Evolutionary conservation across 2,329 filamentous ascomycete genomes (phyloP), one percentile per base, ranked within the genome.

Genomic region (Fusarium staphyleae): DNA sequence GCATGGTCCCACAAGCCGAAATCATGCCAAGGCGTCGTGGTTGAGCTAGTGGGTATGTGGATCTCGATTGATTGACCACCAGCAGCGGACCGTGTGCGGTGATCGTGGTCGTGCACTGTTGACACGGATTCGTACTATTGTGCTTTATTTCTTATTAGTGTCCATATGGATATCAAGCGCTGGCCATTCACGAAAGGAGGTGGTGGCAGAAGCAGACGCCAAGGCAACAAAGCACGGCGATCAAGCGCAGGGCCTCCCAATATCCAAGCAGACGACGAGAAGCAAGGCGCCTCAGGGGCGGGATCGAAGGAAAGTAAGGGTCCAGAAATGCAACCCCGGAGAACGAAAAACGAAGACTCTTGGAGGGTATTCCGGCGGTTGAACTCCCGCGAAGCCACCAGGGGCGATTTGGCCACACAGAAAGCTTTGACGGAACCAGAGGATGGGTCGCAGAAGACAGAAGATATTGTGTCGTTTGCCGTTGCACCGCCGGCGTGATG

Each of bases 41-140:
- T 60, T 55, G 45, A 46, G 52, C 49, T 56, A 60, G 60, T 43
- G 52, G 64, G 42, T 52, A 59, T 60, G 65, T 67, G 65, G 62
- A 59, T 65, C 62, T 65, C 57, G 52, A 66, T 62, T 60, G 60
- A 63, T 64, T 66, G 49, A 46, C 59, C 42, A 63, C 53, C 50
- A 45, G 54, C 52, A 16, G 51, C 47, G 52, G 57, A 55, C 62
- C 62, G 48, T 65, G 57, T 57, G 57, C 57, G 64, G 48, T 65
- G 64, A 66, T 62, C 59, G 32, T 44, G 61, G 53, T 60, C 54
- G 56, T 63, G 51, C 48, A 57, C 58, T 55, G 46, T 52, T 54
- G 46, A 43, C 14, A 46, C 19, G 40, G 15, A 29, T 28, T 40
- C 24, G 16, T 36, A 33, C 48, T 34, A 43, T 39, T 50, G 26